These are phyloP conservation scores for Pythium pyrilobum DNA, from an alignment of 352 stramenopile genomes.

Conservation along the genomic window DNA sequence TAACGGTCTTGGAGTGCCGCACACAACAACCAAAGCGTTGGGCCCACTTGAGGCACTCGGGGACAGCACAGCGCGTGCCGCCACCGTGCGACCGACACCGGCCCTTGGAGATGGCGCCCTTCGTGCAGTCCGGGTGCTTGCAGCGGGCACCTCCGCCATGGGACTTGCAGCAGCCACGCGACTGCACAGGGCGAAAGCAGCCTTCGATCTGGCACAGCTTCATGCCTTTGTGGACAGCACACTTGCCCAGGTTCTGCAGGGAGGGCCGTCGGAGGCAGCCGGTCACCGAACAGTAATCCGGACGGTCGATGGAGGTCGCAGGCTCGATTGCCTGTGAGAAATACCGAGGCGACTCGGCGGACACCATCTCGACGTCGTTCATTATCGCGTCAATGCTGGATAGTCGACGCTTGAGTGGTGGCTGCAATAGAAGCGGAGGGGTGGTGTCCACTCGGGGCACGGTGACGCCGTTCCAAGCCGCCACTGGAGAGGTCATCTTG, in stretches of 20 bases:
- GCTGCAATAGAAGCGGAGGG: not conserved
- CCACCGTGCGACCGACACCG: slow-evolving; percentile 48
- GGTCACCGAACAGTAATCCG: slow-evolving; percentile 23
- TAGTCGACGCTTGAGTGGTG: slow-evolving; percentile 5
- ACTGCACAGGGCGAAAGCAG: slow-evolving; percentile 43
- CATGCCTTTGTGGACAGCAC: slow-evolving; percentile 37
- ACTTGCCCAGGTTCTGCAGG: slow-evolving; percentile 23
- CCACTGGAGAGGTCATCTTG: slow-evolving; percentile 1
- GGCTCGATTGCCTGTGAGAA: too few relatives aligned
- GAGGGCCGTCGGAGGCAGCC: slow-evolving; percentile 25
- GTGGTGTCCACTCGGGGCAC: not conserved
- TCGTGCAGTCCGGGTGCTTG: slow-evolving; percentile 38
- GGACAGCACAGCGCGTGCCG: slow-evolving; percentile 39
- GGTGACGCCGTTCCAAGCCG: not conserved
- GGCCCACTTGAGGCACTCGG: slow-evolving; percentile 40
- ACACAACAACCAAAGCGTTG: slow-evolving; percentile 41
- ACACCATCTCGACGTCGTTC: not conserved
- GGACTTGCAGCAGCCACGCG: slow-evolving; percentile 50
- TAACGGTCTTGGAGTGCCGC: slow-evolving; percentile 30
- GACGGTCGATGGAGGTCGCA: not conserved
- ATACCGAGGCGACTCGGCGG: not conserved
- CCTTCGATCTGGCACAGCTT: slow-evolving; percentile 32
- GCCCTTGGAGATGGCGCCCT: slow-evolving; percentile 47
- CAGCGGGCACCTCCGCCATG: slow-evolving; percentile 53
- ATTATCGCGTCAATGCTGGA: slow-evolving; percentile 5